Evolutionary conservation across 208 protist genomes (phyloP), one percentile per base, ranked within the genome.

Genomic region (Acanthamoeba triangularis): DNA sequence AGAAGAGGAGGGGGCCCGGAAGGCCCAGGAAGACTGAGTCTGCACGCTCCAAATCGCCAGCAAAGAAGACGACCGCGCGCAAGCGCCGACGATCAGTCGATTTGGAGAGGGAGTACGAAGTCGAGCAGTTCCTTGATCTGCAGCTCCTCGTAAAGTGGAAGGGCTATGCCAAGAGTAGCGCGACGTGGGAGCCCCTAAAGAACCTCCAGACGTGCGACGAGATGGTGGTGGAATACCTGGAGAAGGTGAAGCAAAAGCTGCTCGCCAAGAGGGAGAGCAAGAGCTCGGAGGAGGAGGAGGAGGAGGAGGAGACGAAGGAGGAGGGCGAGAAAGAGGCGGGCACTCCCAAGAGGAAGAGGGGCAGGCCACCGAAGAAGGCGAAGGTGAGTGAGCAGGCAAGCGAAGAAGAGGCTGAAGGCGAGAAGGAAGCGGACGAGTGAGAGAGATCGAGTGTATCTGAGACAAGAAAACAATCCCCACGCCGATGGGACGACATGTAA

Each of bases 61-160:
- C 14, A 3, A 85, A 7, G 7, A 85, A 28, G 44, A 85, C 6
- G 41, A 82, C 28, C 5, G 28, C 67, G 0, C 14, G 6, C 23
- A 76, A 76, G 67, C 28, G 35, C 33, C 63, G 28, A 35, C 63
- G 63, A 69, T 25, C 63, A n/a, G 63, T 33, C 20, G n/a, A 33
- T 5, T 4, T 14, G 23, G 76, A 85, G 33, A 18, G 28, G 35
- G 76, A 85, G 76, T 85, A 85, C n/a, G 76, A 85, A 20, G 76
- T 85, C 5, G 76, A 85, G 20, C 10, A 56, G 10, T 33, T 85
- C 25, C 33, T 56, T 23, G 76, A 30, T 35, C 5, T 28, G 16
- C 35, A 85, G 44, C 25, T 85, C 23, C 76, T 59, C 28, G 76
- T 85, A 20, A 85, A 85, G 76, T 85, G 76, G 76, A 85, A 85